phyloP scores from a whole-genome alignment of 1,284 basidiomycete species.

The Phylloporus sp. region DNA sequence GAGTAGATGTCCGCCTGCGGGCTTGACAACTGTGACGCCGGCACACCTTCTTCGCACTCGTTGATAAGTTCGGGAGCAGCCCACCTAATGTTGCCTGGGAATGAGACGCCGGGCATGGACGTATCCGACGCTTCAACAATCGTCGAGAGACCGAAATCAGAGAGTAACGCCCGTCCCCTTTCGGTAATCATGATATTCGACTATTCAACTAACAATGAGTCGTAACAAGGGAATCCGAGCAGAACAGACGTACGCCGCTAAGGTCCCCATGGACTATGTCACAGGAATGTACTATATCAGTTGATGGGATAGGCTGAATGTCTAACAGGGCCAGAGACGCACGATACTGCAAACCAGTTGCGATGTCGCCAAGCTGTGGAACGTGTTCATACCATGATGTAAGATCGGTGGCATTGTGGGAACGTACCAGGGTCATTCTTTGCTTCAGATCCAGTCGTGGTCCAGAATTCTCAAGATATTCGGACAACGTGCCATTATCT shows the following conservation, averaged over 20 bases:
- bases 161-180: constrained; percentile 22
- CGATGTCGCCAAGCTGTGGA: constrained; percentile 27
- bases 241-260: constrained; percentile 27
- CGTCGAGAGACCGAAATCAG: constrained; percentile 37
- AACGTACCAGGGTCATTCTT: constrained; percentile 26
- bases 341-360: constrained; percentile 30
- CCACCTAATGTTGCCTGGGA: constrained; percentile 36
- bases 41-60: constrained; percentile 3
- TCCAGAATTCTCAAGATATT: constrained; percentile 43
- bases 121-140: constrained; percentile 29
- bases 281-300: constrained; percentile 24
- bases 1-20: constrained; percentile 29
- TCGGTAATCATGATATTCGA: constrained; percentile 39
- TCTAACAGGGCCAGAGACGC: background rate
- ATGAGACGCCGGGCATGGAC: constrained; percentile 20
- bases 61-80: constrained; percentile 29
- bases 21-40: constrained; percentile 24
- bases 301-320: constrained; percentile 1
- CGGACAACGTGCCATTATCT: constrained; percentile 48
- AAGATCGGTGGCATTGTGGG: background rate
- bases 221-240: background rate
- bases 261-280: constrained; percentile 32
- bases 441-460: constrained; percentile 13
- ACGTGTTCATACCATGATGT: background rate
- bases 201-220: constrained; percentile 16